A percentile compares a stretch with the other conserved stretches of the same genome.
Conservation (phyloP, 306 rosid genomes). For the Ormosia emarginata region DNA sequence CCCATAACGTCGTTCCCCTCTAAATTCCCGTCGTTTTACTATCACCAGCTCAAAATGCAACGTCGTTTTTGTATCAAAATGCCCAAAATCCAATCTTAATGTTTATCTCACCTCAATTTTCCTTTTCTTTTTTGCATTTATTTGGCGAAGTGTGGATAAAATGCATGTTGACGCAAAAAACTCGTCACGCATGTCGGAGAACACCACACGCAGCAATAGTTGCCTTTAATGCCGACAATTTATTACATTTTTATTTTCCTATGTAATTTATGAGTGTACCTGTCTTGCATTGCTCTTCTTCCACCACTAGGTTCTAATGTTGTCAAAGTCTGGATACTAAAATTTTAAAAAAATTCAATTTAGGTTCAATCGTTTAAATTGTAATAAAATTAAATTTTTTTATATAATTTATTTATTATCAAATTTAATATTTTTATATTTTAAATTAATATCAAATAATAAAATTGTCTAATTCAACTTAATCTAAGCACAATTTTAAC, state of each 20-base stretch:
- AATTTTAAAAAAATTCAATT: too few species aligned
- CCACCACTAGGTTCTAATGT: too few species aligned
- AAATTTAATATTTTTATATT: too few species aligned
- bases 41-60: background rate
- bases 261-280: constrained; percentile 33
- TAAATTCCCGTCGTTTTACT: background rate
- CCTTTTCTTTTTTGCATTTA: background rate
- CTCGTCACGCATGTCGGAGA: constrained; percentile 57
- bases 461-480: too few species aligned
- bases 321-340: too few species aligned
- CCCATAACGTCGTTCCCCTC: background rate
- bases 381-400: too few species aligned
- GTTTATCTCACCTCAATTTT: background rate
- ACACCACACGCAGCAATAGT: constrained; percentile 51
- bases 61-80: background rate
- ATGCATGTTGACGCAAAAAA: constrained; percentile 39
- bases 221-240: constrained; percentile 63
- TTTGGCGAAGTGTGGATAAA: constrained; percentile 9
- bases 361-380: too few species aligned
- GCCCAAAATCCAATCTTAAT: too few species aligned
- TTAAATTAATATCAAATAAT: too few species aligned
- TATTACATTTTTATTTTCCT: constrained; percentile 33
- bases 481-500: too few species aligned
- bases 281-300: constrained; percentile 14
- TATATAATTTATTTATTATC: too few species aligned